A percentile compares a stretch with the other conserved stretches of the same genome.
Evolutionary conservation across 2,329 filamentous ascomycete species (phyloP).

Genomic region (Emergomyces africanus): DNA sequence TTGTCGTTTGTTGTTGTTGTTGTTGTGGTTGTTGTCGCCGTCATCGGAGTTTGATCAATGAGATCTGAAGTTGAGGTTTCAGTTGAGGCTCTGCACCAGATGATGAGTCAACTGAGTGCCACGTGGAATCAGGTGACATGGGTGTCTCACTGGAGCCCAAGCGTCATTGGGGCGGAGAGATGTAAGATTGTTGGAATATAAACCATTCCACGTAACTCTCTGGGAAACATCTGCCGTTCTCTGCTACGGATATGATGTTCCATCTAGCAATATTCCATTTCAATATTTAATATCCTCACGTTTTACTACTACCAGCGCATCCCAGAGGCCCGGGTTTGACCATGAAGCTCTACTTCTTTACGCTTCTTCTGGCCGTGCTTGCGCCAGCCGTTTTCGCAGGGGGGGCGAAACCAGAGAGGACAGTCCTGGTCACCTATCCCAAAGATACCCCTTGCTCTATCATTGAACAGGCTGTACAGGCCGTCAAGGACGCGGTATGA

Average conservation of each 20-base stretch:
- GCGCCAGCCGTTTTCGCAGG: conserved; percentile 50
- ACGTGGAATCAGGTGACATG: not conserved
- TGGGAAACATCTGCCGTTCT: not conserved
- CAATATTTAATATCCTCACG: not conserved
- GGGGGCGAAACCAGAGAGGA: conserved; percentile 46
- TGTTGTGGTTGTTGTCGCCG: not conserved
- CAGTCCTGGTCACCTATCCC: conserved; percentile 68
- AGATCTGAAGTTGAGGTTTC: not conserved
- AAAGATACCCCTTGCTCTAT: conserved; percentile 54
- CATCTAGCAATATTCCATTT: not conserved
- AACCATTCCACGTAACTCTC: not conserved
- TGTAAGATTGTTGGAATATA: too few species aligned
- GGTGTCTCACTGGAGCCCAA: not conserved
- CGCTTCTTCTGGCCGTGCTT: conserved; percentile 44
- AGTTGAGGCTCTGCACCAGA: not conserved
- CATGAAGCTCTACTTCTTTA: conserved; percentile 54
- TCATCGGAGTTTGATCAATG: not conserved
- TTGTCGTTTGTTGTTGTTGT: not conserved
- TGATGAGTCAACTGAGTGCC: not conserved
- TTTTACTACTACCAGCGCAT: not conserved
- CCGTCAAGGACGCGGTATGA: conserved; percentile 51
- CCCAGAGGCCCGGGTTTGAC: conserved; percentile 13
- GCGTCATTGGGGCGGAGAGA: too few species aligned
- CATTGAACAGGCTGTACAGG: conserved; percentile 57
- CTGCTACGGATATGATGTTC: not conserved